A percentile compares a stretch with the other conserved stretches of the same genome.
Conservation (phyloP, 176 grass and related monocot species). For the Oryza brachyantha region DNA sequence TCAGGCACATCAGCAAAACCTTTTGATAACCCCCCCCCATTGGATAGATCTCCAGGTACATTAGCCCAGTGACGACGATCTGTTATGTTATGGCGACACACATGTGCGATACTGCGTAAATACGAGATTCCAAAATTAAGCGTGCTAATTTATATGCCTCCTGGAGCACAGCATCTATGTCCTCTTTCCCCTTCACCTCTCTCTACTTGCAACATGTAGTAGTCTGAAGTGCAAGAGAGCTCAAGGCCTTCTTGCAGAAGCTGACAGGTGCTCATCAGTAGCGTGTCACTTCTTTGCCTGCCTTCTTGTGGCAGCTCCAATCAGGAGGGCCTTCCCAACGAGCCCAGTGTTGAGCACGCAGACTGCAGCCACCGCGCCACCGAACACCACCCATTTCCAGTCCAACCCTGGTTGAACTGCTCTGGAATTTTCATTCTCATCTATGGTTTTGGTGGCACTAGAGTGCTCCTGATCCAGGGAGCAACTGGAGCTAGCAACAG, state of each 20-base stretch:
- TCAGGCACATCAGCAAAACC: not conserved
- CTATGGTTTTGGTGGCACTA: not conserved
- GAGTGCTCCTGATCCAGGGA: conserved; percentile 13
- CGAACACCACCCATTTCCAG: conserved; percentile 88
- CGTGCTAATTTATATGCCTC: conserved; percentile 14
- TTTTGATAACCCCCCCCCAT: not conserved
- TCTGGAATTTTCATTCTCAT: conserved; percentile 19
- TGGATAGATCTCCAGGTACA: conserved; percentile 29
- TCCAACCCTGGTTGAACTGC: conserved; percentile 50
- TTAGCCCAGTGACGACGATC: not conserved
- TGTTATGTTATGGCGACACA: conserved; percentile 11
- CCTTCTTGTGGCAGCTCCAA: conserved; percentile 65
- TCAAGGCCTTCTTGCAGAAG: not conserved
- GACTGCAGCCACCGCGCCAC: conserved; percentile 63
- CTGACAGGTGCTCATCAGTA: conserved; percentile 2
- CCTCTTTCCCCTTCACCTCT: not conserved
- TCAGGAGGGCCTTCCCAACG: conserved; percentile 65
- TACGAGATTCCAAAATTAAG: conserved; percentile 19
- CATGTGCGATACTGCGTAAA: conserved; percentile 18
- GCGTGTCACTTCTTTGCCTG: conserved; percentile 64
- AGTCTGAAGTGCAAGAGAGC: not conserved
- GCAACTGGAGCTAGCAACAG: conserved; percentile 18
- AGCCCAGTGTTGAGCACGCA: conserved; percentile 72
- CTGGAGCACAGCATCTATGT: not conserved
- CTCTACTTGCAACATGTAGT: not conserved